Evolutionary conservation across 2,329 filamentous ascomycete species (phyloP).

Genomic region (Malbranchea zuffiana): DNA sequence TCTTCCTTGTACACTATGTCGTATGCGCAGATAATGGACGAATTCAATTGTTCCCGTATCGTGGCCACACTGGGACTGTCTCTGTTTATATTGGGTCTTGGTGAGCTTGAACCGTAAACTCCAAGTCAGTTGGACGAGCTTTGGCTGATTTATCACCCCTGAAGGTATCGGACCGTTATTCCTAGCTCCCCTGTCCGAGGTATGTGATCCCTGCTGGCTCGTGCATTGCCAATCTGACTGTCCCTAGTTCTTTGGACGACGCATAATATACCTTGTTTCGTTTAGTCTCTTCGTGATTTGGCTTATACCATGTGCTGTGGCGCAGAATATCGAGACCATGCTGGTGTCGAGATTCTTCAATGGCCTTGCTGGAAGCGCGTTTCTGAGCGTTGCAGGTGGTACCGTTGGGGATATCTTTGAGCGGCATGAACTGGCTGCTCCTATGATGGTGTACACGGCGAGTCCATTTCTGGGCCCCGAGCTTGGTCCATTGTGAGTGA

Average conservation of each 20-base stretch:
- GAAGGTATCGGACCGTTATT: slow-evolving; percentile 51
- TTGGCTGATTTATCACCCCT: slow-evolving; percentile 11
- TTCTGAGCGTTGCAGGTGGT: slow-evolving; percentile 62
- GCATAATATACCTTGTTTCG: slow-evolving; percentile 67
- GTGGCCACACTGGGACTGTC: slow-evolving; percentile 73
- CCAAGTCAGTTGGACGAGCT: slow-evolving; percentile 18
- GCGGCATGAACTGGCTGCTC: slow-evolving; percentile 56
- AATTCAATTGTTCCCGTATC: slow-evolving; percentile 60
- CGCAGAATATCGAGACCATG: slow-evolving; percentile 71
- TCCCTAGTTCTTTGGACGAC: slow-evolving; percentile 62
- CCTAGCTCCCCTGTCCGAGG: slow-evolving; percentile 53
- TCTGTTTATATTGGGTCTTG: slow-evolving; percentile 70
- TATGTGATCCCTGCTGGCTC: background rate
- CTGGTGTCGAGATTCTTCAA: slow-evolving; percentile 64
- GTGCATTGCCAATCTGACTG: background rate
- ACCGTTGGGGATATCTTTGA: slow-evolving; percentile 74
- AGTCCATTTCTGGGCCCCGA: slow-evolving; percentile 48
- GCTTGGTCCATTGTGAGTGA: slow-evolving; percentile 41
- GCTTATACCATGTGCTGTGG: slow-evolving; percentile 70
- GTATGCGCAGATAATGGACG: slow-evolving; percentile 62
- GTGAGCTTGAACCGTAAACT: slow-evolving; percentile 18
- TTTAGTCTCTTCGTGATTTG: slow-evolving; percentile 67
- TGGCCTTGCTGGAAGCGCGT: slow-evolving; percentile 40
- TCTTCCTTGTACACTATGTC: slow-evolving; percentile 84
- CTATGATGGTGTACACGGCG: slow-evolving; percentile 73